phyloP scores from a whole-genome alignment of 1,284 basidiomycete genomes.

The Peniophora sp. region DNA sequence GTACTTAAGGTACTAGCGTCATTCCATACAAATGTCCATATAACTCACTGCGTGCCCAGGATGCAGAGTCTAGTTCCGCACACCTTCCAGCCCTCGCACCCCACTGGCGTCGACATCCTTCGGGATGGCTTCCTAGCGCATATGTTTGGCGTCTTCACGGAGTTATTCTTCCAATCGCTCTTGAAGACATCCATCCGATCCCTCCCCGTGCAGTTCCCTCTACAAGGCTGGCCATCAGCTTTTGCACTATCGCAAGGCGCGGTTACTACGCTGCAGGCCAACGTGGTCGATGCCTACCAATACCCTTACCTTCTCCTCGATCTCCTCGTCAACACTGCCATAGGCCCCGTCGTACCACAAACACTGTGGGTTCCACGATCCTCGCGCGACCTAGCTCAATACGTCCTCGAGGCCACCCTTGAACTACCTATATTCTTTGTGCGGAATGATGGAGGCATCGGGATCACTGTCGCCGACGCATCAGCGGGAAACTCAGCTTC shows the following conservation, averaged over 20 bases:
- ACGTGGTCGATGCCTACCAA: conserved; percentile 7
- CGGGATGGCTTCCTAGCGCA: conserved; percentile 8
- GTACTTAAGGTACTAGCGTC: too few species aligned
- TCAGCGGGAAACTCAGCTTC: conserved; percentile 8
- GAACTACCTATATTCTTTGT: conserved; percentile 10
- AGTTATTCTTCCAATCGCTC: conserved; percentile 6
- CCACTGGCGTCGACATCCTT: conserved; percentile 5
- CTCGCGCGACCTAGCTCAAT: conserved; percentile 8
- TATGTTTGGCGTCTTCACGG: conserved; percentile 4
- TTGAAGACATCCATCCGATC: conserved; percentile 6
- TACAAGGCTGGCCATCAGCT: conserved; percentile 7
- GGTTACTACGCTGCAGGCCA: not conserved
- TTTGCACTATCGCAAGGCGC: conserved; percentile 6
- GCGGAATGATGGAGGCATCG: conserved; percentile 8
- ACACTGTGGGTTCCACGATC: conserved; percentile 9
- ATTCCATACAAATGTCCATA: too few species aligned
- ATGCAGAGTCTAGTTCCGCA: too few species aligned
- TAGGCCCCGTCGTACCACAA: conserved; percentile 8
- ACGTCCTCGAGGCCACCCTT: conserved; percentile 9
- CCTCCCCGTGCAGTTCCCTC: conserved; percentile 6
- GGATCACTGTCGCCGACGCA: conserved; percentile 9
- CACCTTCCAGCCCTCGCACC: too few species aligned
- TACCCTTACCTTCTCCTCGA: conserved; percentile 9
- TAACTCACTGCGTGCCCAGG: too few species aligned
- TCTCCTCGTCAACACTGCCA: conserved; percentile 4